Conservation (phyloP, 805 yeast genomes). For the Barnettozyma botsteinii region DNA sequence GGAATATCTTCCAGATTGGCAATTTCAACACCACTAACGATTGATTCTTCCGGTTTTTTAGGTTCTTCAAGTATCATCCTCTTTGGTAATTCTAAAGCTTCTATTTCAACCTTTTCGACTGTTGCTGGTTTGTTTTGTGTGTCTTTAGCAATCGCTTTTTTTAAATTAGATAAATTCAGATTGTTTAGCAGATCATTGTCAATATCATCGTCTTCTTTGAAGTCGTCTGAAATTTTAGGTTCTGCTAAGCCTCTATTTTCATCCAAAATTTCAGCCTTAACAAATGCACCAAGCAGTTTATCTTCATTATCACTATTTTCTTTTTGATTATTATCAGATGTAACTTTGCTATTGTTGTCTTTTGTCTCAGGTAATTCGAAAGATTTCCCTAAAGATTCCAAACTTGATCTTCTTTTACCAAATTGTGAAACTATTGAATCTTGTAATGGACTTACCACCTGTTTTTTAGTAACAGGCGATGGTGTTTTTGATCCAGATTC, state of each 20-base stretch:
- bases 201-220: not conserved
- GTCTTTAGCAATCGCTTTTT: constrained; percentile 10
- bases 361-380: not conserved
- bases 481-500: constrained; percentile 13
- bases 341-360: no score
- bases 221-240: not conserved
- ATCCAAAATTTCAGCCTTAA: no score
- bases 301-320: not conserved
- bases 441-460: constrained; percentile 17
- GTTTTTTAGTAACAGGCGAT: constrained; percentile 7
- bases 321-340: no score
- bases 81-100: not conserved
- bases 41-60: no score
- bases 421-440: constrained; percentile 18
- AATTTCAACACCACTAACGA: no score
- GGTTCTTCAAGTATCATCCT: no score
- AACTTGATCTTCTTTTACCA: constrained; percentile 18
- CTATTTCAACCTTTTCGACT: not conserved
- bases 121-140: constrained; percentile 1
- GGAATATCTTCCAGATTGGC: not conserved
- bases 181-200: constrained; percentile 2
- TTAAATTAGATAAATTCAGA: constrained; percentile 4
- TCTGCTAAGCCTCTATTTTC: not conserved
- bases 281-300: not conserved
- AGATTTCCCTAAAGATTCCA: constrained; percentile 1